Evolutionary conservation across 805 yeast genomes (phyloP).

Genomic region (Jamesozyma piceae): DNA sequence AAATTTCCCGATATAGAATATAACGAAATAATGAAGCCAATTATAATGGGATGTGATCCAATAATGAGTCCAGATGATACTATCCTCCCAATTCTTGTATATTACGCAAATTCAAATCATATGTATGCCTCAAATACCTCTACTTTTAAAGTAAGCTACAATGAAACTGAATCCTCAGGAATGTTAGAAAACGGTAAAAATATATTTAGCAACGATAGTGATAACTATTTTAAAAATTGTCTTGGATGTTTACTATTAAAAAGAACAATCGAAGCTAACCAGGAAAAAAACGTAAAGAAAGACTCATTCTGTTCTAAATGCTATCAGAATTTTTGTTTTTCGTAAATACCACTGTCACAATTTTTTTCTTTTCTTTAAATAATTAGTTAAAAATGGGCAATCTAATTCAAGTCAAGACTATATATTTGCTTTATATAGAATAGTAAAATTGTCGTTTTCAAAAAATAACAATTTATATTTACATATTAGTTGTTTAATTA

Average conservation of each 20-base stretch:
- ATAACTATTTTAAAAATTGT: conserved; percentile 36
- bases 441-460: no score
- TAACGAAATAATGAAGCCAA: conserved; percentile 36
- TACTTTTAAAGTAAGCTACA: conserved; percentile 48
- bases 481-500: no score
- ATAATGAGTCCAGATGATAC: conserved; percentile 8
- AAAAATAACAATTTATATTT: no score
- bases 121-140: conserved; percentile 44
- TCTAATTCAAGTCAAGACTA: no score
- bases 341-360: no score
- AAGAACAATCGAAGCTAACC: conserved; percentile 37
- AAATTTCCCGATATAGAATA: conserved; percentile 11
- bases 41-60: conserved; percentile 71
- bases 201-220: conserved; percentile 39
- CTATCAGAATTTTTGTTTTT: conserved; percentile 33
- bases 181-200: conserved; percentile 46
- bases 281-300: neutral
- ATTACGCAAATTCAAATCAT: conserved; percentile 38
- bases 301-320: conserved; percentile 30
- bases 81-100: conserved; percentile 43
- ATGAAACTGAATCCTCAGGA: conserved; percentile 32
- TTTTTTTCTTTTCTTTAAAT: neutral
- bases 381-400: neutral
- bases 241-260: conserved; percentile 50
- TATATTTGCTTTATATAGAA: no score